These are phyloP conservation scores for Dioszegia hungarica DNA, from an alignment of 768 basidiomycete species.

Conservation along the genomic window DNA sequence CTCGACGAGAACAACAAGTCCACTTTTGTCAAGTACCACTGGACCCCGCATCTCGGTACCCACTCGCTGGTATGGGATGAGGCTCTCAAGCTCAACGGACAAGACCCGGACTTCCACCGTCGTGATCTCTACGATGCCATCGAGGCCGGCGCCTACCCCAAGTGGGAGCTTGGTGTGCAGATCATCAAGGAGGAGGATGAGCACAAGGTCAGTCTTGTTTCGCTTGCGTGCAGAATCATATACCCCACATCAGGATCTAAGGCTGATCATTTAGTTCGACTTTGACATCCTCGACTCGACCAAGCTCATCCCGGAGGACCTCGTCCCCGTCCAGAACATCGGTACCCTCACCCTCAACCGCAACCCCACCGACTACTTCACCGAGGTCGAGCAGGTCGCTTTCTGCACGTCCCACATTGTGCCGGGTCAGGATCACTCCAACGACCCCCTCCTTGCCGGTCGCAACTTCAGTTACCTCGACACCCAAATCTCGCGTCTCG, in stretches of 20 bases:
- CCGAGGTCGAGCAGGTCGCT: conserved; percentile 82
- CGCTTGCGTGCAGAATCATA: neutral
- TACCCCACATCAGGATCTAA: too few relatives aligned
- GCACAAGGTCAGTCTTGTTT: conserved; percentile 52
- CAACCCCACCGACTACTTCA: conserved; percentile 59
- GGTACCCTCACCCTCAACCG: conserved; percentile 62
- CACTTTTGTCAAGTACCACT: conserved; percentile 85
- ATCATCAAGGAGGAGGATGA: conserved; percentile 65
- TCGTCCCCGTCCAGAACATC: conserved; percentile 69
- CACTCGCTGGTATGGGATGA: conserved; percentile 87
- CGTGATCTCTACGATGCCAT: conserved; percentile 84
- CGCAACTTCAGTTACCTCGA: conserved; percentile 80
- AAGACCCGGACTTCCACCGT: conserved; percentile 87
- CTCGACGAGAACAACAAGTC: conserved; percentile 63
- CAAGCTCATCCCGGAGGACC: conserved; percentile 79
- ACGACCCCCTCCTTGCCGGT: conserved; percentile 51
- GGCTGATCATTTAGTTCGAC: conserved; percentile 56
- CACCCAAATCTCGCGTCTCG: conserved; percentile 64
- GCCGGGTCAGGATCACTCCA: conserved; percentile 56
- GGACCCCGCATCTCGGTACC: conserved; percentile 75
- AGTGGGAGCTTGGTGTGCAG: conserved; percentile 76
- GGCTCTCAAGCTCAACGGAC: conserved; percentile 66
- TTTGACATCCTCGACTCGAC: conserved; percentile 85
- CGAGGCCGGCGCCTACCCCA: conserved; percentile 62
- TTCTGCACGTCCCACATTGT: conserved; percentile 64